phyloP scores from a whole-genome alignment of 73 alveolate genomes.

The Tetrahymena elliotti region DNA sequence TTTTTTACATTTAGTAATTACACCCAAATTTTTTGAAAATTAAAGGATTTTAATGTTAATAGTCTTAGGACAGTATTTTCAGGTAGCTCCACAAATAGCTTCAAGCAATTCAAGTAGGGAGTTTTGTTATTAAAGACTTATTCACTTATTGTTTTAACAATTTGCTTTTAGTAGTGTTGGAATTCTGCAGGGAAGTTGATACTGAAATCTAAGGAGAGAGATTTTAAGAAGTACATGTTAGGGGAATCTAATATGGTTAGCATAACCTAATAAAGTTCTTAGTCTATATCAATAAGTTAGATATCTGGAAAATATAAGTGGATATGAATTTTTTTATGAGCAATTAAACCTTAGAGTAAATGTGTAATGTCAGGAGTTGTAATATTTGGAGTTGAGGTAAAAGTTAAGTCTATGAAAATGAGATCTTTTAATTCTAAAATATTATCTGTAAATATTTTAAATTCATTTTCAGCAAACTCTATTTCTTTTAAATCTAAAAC shows the following conservation, averaged over 20 bases:
- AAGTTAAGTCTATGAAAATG: neutral
- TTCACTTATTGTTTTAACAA: neutral
- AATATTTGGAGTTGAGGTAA: neutral
- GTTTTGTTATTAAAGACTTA: neutral
- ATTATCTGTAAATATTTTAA: neutral
- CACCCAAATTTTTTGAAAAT: neutral
- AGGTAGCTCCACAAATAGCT: neutral
- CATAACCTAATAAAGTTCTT: neutral
- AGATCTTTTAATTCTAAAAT: neutral
- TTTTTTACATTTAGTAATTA: neutral
- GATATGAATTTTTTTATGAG: neutral
- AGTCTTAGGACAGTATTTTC: neutral
- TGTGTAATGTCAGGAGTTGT: neutral
- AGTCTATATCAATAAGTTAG: neutral
- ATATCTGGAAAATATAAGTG: neutral
- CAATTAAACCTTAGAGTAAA: neutral
- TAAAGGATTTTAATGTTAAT: neutral
- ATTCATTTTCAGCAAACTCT: neutral
- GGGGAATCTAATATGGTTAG: neutral
- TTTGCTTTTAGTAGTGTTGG: neutral
- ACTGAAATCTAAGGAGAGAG: neutral
- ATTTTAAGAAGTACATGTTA: neutral
- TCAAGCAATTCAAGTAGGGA: neutral
- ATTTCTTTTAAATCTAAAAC: neutral
- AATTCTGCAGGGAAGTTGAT: neutral